Evolutionary conservation across 768 basidiomycete genomes (phyloP), one percentile per base, ranked within the genome.

Genomic region (Amanita polypyramis): DNA sequence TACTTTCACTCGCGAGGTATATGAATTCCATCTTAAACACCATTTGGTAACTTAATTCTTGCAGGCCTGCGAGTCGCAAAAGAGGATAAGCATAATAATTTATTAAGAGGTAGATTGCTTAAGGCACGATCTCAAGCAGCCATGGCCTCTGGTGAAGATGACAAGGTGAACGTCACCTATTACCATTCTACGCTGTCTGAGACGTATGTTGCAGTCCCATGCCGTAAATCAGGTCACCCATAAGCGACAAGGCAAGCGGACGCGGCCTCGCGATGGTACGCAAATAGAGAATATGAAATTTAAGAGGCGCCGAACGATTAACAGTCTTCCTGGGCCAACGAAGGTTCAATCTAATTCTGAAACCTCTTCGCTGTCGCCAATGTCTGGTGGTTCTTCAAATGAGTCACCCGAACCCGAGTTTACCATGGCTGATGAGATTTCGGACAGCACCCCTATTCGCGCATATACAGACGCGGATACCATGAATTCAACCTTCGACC

Each of bases 1-100:
- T 85, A 85, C 61, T 85, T 83, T 63, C 84, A 85, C 62, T 73
- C 72, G n/a, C 62, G 70, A 67, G 73, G 72, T 67, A 43, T 33
- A 32, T 39, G 5, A 38, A 36, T 2, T 70, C 56, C 0, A 17
- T 19, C 35, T 39, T n/a, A 11, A 42, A 23, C 4, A 1, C 5
- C 20, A 34, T 17, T 43, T 42, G n/a, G 33, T 17, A 46, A 42
- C 10, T 14, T 49, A 29, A 3, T 34, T 19, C 44, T 8, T 30
- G 17, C 43, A 72, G 74, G 79, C 33, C 56, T 81, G 51, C 77
- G 79, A 23, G 79, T 80, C 21, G 74, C 78, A 19, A 81, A 79
- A 55, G 78, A 81, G 57, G 79, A 80, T 54, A 78, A 75, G 53
- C 73, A 77, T 48, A 71, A 70, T 3, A 78, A 80, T 58, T 60